Evolutionary conservation across 139 green algal species (phyloP).

Genomic region (Microglena sp.): DNA sequence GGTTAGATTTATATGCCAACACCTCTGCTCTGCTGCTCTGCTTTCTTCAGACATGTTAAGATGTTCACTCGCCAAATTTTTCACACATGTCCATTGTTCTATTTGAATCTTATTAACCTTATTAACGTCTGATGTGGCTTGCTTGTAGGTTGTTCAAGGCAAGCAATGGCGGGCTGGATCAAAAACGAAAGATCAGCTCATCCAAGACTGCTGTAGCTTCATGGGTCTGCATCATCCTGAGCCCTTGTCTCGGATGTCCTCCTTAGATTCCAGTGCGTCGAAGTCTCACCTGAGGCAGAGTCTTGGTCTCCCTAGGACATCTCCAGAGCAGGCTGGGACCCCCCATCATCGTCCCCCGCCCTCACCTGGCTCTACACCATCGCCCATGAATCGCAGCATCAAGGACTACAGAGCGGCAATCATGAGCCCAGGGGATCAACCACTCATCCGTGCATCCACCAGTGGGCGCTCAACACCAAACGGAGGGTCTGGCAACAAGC

Average conservation of each 20-base stretch:
- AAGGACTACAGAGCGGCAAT: no score
- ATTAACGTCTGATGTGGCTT: no score
- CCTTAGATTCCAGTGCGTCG: background rate
- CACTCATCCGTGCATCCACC: no score
- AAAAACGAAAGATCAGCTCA: constrained; percentile 26
- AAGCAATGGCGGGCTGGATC: constrained; percentile 19
- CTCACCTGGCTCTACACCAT: background rate
- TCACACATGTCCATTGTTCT: background rate
- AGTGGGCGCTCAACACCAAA: no score
- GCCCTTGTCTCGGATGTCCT: background rate
- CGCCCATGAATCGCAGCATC: background rate
- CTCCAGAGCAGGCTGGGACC: background rate
- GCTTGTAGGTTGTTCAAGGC: constrained; percentile 12
- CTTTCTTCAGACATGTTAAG: background rate
- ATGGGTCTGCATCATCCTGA: constrained; percentile 5
- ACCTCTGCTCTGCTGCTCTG: no score
- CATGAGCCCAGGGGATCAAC: no score
- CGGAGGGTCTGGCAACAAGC: no score
- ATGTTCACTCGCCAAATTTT: background rate
- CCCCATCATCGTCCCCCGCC: background rate
- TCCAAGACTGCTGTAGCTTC: constrained; percentile 18
- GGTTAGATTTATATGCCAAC: no score
- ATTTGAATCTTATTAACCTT: no score
- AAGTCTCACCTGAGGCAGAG: background rate
- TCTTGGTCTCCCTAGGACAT: background rate